Evolutionary conservation across 805 yeast species (phyloP).

Genomic region (Suhomyces xylopsoci): DNA sequence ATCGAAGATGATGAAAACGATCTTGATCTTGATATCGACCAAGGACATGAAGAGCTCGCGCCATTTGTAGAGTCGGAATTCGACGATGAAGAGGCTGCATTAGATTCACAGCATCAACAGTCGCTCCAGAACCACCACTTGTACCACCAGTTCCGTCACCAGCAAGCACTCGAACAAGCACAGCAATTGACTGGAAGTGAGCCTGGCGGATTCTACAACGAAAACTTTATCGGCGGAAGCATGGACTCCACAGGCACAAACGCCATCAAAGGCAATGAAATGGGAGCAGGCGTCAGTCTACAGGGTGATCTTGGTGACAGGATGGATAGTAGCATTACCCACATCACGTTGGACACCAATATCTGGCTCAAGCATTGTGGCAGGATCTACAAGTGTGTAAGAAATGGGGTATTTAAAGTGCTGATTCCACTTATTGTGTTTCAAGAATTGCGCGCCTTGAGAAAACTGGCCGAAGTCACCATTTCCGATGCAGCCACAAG

Average conservation of each 20-base stretch:
- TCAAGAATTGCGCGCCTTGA: constrained; percentile 68
- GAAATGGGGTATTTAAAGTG: constrained; percentile 55
- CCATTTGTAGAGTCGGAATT: constrained; percentile 25
- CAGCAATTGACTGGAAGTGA: constrained; percentile 12
- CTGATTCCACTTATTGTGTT: constrained; percentile 73
- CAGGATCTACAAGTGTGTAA: constrained; percentile 63
- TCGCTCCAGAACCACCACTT: constrained; percentile 13
- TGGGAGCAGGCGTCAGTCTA: neutral
- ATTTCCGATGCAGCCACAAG: constrained; percentile 80
- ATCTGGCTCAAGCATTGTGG: constrained; percentile 83
- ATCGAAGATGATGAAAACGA: neutral
- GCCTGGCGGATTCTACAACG: constrained; percentile 18
- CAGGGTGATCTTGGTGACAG: constrained; percentile 54
- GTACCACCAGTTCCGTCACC: constrained; percentile 19
- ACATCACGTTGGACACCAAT: constrained; percentile 69
- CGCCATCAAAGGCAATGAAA: constrained; percentile 6
- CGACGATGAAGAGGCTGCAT: constrained; percentile 28
- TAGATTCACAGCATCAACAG: constrained; percentile 6
- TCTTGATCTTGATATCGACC: neutral
- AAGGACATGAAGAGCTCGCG: neutral
- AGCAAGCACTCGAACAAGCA: constrained; percentile 14
- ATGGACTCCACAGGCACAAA: constrained; percentile 4
- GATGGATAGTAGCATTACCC: constrained; percentile 56
- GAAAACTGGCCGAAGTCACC: constrained; percentile 68
- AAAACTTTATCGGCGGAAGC: constrained; percentile 14